Conservation (phyloP, 2,329 filamentous ascomycete genomes). For the Aspergillus ruber region DNA sequence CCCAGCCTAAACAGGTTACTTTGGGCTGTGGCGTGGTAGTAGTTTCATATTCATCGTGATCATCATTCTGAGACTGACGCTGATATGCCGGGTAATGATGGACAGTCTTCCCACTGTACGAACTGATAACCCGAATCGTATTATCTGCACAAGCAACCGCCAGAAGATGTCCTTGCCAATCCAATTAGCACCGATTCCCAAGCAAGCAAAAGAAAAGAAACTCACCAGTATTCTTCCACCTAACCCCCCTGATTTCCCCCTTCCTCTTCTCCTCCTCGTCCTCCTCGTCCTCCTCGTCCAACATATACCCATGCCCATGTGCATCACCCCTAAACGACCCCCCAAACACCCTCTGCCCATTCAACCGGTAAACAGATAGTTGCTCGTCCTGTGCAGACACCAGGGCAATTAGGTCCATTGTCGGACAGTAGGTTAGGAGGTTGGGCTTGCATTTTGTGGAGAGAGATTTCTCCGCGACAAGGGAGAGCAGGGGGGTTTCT, state of each 20-base stretch:
- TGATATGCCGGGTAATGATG: constrained; percentile 54
- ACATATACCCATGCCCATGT: constrained; percentile 10
- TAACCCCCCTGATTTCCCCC: constrained; percentile 40
- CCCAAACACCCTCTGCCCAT: constrained; percentile 63
- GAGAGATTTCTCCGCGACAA: constrained; percentile 36
- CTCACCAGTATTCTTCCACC: constrained; percentile 64
- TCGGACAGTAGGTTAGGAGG: constrained; percentile 69
- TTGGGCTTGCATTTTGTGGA: constrained; percentile 37
- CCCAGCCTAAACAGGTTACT: constrained; percentile 49
- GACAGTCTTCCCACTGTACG: constrained; percentile 75
- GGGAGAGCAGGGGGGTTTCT: constrained; percentile 30
- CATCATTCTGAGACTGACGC: constrained; percentile 5
- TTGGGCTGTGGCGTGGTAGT: constrained; percentile 10
- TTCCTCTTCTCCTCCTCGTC: constrained; percentile 4
- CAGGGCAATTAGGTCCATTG: constrained; percentile 73
- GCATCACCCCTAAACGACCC: constrained; percentile 31
- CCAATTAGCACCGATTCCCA: constrained; percentile 1
- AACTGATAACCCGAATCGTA: constrained; percentile 65
- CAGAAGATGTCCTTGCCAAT: constrained; percentile 55
- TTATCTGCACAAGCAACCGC: constrained; percentile 82
- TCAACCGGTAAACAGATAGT: constrained; percentile 70
- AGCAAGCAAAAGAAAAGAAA: constrained; percentile 5
- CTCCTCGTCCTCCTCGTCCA: constrained; percentile 39
- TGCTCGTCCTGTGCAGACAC: constrained; percentile 57
- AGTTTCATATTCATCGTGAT: constrained; percentile 1